Evolutionary conservation across 164 flowering plant genomes (phyloP).

Genomic region (Saururus chinensis): DNA sequence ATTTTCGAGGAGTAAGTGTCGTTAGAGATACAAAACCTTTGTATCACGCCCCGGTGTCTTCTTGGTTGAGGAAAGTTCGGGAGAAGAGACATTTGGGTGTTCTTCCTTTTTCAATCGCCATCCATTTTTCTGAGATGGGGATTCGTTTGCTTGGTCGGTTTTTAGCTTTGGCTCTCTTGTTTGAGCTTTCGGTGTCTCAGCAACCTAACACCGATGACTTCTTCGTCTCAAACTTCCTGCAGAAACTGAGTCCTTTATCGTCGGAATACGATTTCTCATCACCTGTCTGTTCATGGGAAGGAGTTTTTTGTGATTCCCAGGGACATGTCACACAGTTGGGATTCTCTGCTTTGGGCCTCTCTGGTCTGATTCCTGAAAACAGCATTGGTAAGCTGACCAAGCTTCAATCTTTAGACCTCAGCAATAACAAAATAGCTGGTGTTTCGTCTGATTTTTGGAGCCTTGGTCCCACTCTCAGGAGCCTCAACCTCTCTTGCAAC

Average conservation of each 20-base stretch:
- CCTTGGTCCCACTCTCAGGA: constrained; percentile 37
- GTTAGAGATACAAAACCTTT: neutral
- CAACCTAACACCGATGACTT: constrained; percentile 67
- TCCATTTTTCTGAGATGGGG: constrained; percentile 32
- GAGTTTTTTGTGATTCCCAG: constrained; percentile 44
- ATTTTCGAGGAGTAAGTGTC: too few species aligned
- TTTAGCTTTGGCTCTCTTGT: constrained; percentile 29
- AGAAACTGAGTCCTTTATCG: constrained; percentile 46
- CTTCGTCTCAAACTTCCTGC: constrained; percentile 54
- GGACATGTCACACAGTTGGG: constrained; percentile 34
- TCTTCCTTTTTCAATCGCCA: neutral
- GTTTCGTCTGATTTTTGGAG: constrained; percentile 82
- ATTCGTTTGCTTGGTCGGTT: constrained; percentile 21
- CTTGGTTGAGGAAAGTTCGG: neutral
- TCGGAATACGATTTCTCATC: constrained; percentile 29
- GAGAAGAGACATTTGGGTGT: too few species aligned
- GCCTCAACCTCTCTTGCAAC: constrained; percentile 59
- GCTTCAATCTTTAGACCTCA: constrained; percentile 65
- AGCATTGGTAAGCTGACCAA: constrained; percentile 68
- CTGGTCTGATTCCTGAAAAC: constrained; percentile 70
- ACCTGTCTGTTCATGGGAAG: constrained; percentile 66
- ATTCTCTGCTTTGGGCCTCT: constrained; percentile 48
- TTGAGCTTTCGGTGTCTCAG: constrained; percentile 37
- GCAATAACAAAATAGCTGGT: constrained; percentile 58
- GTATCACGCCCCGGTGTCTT: constrained; percentile 1